Evolutionary conservation across 495 filamentous ascomycete genomes (phyloP).

Genomic region (Hypoxylon subgilvum): DNA sequence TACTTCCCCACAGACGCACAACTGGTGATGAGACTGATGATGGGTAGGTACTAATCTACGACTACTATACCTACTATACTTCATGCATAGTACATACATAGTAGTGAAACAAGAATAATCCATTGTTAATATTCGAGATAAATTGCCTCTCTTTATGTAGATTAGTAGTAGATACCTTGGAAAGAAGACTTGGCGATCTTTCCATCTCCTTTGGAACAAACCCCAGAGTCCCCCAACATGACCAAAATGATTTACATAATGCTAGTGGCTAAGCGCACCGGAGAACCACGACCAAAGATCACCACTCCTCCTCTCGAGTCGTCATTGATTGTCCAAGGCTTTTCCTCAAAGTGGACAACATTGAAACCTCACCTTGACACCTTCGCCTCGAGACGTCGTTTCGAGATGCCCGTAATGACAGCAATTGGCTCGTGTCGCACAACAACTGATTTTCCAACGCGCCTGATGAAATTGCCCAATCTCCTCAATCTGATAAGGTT

Average conservation of each 20-base stretch:
- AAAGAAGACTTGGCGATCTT: too few relatives aligned
- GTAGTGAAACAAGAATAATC: neutral
- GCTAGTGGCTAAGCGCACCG: neutral
- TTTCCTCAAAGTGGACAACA: slow-evolving; percentile 1
- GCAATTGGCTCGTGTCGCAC: slow-evolving; percentile 30
- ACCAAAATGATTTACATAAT: neutral
- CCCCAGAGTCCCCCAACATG: neutral
- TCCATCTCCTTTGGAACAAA: neutral
- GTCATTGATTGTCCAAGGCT: slow-evolving; percentile 1
- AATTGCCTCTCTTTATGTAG: too few relatives aligned
- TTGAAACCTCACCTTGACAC: slow-evolving; percentile 13
- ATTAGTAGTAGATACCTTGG: too few relatives aligned
- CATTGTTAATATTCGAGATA: too few relatives aligned
- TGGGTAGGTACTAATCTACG: neutral
- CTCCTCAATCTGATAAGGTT: slow-evolving; percentile 25
- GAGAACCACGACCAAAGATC: neutral
- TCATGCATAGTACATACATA: neutral
- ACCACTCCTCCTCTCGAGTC: neutral
- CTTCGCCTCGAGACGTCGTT: slow-evolving; percentile 8
- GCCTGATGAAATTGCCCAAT: slow-evolving; percentile 28
- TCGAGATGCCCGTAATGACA: slow-evolving; percentile 18
- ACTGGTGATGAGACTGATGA: neutral
- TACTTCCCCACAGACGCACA: slow-evolving; percentile 31
- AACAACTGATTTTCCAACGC: slow-evolving; percentile 20
- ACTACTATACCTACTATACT: neutral